Conservation (phyloP, 139 green algal genomes). For the Micractinium conductrix region DNA sequence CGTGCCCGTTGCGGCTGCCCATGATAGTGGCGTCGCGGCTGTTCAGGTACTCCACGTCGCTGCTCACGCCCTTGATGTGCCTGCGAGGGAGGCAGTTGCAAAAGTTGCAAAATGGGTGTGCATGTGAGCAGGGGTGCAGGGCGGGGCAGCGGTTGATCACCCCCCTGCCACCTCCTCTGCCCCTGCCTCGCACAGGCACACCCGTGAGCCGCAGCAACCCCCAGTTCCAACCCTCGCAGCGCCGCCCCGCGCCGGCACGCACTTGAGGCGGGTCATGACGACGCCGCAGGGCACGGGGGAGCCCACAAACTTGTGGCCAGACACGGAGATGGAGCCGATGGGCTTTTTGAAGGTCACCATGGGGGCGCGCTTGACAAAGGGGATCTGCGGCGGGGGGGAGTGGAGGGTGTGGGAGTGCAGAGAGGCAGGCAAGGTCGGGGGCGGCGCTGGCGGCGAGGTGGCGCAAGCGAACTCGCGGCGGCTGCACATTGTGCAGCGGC, state of each 20-base stretch:
- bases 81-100: neutral
- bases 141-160: no score
- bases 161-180: no score
- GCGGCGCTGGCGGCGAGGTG: no score
- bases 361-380: constrained; percentile 89
- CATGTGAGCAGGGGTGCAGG: neutral
- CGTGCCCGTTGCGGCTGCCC: constrained; percentile 95
- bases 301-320: constrained; percentile 97
- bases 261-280: constrained; percentile 81
- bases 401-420: neutral
- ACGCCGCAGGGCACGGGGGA: constrained; percentile 92
- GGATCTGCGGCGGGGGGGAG: constrained; percentile 62
- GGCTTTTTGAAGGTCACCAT: constrained; percentile 98
- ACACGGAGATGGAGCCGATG: constrained; percentile 92
- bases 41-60: constrained; percentile 96
- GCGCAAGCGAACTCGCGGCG: no score
- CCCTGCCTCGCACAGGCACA: no score
- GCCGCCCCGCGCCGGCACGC: neutral
- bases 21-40: constrained; percentile 96
- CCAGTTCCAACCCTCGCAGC: no score
- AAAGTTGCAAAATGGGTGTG: neutral
- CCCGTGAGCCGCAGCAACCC: no score
- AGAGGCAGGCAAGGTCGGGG: no score
- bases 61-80: constrained; percentile 31
- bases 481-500: no score